Evolutionary conservation across 2,329 filamentous ascomycete species (phyloP).

Genomic region (Xylariaceae sp.): DNA sequence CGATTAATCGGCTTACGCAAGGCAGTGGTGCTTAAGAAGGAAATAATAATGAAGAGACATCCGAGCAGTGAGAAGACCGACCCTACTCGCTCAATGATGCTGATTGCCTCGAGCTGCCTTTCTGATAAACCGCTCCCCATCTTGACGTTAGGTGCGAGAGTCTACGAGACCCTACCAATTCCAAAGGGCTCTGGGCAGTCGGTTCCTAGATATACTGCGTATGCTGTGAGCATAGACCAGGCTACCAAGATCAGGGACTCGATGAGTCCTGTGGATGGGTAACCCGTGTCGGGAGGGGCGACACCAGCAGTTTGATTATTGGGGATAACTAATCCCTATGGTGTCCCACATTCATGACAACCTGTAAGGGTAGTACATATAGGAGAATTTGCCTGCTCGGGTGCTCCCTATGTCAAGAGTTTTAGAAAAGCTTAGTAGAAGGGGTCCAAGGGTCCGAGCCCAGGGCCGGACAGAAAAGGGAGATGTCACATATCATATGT

Average conservation of each 20-base stretch:
- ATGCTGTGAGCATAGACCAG: background rate
- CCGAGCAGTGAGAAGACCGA: constrained; percentile 73
- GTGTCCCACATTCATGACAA: no score
- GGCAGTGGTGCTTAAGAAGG: constrained; percentile 66
- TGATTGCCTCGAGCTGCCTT: constrained; percentile 57
- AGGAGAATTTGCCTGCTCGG: background rate
- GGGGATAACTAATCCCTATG: no score
- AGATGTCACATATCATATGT: background rate
- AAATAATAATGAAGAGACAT: constrained; percentile 70
- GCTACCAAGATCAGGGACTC: background rate
- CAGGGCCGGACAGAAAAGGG: background rate
- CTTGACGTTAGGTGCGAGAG: background rate
- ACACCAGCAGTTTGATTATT: background rate
- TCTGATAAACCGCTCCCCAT: constrained; percentile 18
- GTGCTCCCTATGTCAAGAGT: background rate
- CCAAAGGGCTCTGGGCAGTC: background rate
- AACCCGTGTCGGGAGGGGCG: background rate
- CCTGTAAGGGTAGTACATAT: background rate
- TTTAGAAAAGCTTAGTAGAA: background rate
- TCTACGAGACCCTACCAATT: background rate
- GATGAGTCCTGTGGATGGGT: background rate
- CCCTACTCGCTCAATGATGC: constrained; percentile 66
- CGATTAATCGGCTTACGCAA: constrained; percentile 90
- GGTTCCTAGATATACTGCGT: background rate
- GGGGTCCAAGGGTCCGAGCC: background rate